Evolutionary conservation across 2,329 filamentous ascomycete species (phyloP), one percentile per base, ranked within the genome.

Genomic region (Volutella citrinella): DNA sequence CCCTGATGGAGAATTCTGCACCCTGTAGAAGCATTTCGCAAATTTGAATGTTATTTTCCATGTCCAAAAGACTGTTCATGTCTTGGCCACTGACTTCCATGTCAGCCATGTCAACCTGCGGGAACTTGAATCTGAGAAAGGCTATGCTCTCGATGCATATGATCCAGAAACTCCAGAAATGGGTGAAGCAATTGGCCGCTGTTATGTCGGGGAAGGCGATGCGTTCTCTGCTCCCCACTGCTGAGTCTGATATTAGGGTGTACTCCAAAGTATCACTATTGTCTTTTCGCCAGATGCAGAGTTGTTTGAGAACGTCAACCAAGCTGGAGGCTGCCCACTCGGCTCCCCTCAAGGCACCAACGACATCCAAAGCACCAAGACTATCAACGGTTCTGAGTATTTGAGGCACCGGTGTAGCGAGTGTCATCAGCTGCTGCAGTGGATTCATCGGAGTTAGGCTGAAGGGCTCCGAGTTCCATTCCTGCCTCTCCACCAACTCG

Each of bases 101-200:
- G 6, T 13, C 1, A 19, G 11, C 5, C 6, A 42, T 5, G 10
- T 19, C 14, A n/a, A n/a, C n/a, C n/a, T n/a, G n/a, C 2, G 34
- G 38, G 11, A 32, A 26, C 3, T 16, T 21, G 0, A 14, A 18
- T 3, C 7, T 28, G 3, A 43, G 2, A 4, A 10, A 16, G 3
- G 32, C 30, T 5, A 64, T 47, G 16, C 62, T 57, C 0, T 39
- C 24, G 4, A 59, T 39, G 36, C 62, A 66, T 4, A 65, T 51
- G 6, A 63, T 54, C 25, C 50, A 54, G 19, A 66, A 61, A 0
- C 59, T 49, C 63, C 62, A 66, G 7, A 56, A 52, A 25, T 68
- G 61, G 1, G 57, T 64, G 13, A 58, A 45, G 5, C 51, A 52
- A 22, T 66, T 68, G 4, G 62, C 64, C 5, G 49, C 48, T 3